Evolutionary conservation across 1,139 yeast species (phyloP).

Genomic region (Geotrichum histeridarum): DNA sequence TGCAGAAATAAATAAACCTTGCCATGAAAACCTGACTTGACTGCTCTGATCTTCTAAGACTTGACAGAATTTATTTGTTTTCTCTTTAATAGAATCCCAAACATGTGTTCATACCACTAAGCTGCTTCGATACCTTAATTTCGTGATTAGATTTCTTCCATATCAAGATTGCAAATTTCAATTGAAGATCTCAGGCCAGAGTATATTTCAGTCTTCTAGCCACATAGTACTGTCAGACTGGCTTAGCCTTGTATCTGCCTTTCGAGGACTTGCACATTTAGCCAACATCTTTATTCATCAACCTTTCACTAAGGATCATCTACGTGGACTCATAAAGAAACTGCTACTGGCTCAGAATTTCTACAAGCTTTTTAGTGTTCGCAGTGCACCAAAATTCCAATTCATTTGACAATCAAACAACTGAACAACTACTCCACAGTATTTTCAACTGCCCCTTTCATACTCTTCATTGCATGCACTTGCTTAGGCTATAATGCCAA

Average conservation of each 20-base stretch:
- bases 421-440: too few relatives aligned
- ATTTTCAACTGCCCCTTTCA: background rate
- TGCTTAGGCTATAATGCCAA: conserved; percentile 17
- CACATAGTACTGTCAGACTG: background rate
- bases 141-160: background rate
- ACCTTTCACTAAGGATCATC: background rate
- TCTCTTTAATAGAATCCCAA: too few relatives aligned
- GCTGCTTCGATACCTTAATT: too few relatives aligned
- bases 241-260: background rate
- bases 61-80: too few relatives aligned
- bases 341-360: background rate
- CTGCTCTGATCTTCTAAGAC: too few relatives aligned
- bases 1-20: too few relatives aligned
- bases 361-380: background rate
- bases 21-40: too few relatives aligned
- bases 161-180: background rate
- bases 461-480: conserved; percentile 1
- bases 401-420: background rate
- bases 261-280: background rate
- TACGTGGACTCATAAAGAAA: background rate
- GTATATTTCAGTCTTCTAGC: background rate
- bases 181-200: background rate
- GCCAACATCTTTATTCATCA: background rate
- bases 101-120: too few relatives aligned
- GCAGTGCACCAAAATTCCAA: background rate